phyloP scores from a whole-genome alignment of 192 early-diverging fungal species.

The Coemansia sp. region DNA sequence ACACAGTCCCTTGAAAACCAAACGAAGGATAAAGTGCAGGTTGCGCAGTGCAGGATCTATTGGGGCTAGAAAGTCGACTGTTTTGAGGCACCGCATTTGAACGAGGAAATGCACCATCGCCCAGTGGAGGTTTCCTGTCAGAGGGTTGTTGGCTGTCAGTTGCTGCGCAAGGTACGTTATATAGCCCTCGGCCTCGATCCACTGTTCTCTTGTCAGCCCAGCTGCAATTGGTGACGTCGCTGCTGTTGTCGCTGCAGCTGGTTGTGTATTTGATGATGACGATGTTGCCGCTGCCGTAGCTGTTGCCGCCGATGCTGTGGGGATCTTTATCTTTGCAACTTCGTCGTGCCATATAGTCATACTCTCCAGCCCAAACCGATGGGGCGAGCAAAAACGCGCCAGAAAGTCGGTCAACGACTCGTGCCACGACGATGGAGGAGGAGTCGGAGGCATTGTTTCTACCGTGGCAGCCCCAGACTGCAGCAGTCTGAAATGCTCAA shows the following conservation, averaged over 20 bases:
- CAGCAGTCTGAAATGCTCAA: constrained; percentile 23
- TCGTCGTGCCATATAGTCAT: constrained; percentile 50
- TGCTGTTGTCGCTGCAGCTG: neutral
- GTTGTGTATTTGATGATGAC: constrained; percentile 6
- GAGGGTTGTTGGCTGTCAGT: constrained; percentile 38
- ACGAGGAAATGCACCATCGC: constrained; percentile 50
- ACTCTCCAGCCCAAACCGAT: constrained; percentile 38
- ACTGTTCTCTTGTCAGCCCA: constrained; percentile 26
- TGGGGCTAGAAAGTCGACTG: constrained; percentile 45
- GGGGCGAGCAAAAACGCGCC: constrained; percentile 39
- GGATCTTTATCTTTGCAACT: constrained; percentile 25
- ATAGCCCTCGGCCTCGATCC: constrained; percentile 34
- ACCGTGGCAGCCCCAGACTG: constrained; percentile 4
- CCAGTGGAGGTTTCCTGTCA: constrained; percentile 48
- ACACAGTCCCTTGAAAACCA: constrained; percentile 33
- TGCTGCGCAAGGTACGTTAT: constrained; percentile 37
- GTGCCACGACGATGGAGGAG: constrained; percentile 36
- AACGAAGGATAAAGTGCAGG: constrained; percentile 40
- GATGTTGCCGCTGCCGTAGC: neutral
- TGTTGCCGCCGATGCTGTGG: neutral
- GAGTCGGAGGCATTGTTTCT: neutral
- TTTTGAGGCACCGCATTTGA: constrained; percentile 47
- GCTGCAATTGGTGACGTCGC: neutral
- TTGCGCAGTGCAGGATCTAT: constrained; percentile 34
- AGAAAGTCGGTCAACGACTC: constrained; percentile 34